Evolutionary conservation across 306 rosid genomes (phyloP).

Genomic region (Glycine soja): DNA sequence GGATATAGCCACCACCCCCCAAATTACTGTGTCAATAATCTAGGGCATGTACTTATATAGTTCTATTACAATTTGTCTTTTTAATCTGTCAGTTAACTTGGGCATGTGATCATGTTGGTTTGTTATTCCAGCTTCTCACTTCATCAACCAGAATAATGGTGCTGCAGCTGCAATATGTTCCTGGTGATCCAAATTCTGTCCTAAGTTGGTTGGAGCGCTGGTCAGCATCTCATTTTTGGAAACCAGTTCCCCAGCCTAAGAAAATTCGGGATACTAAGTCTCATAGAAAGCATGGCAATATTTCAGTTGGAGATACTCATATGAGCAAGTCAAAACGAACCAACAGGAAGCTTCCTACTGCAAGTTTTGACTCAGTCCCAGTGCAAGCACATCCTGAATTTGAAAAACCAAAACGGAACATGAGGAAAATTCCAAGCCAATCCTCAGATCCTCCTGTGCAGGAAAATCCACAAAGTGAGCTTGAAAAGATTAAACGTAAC

Average conservation of each 20-base stretch:
- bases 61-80: conserved; percentile 5
- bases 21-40: conserved; percentile 7
- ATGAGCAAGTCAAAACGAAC: conserved; percentile 75
- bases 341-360: conserved; percentile 66
- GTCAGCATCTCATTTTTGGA: conserved; percentile 85
- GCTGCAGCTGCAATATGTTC: conserved; percentile 71
- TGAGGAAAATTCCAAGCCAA: conserved; percentile 72
- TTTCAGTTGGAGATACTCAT: conserved; percentile 65
- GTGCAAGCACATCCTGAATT: conserved; percentile 69
- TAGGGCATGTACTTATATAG: background rate
- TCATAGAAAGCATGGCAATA: conserved; percentile 68
- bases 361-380: conserved; percentile 61
- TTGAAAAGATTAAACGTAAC: conserved; percentile 93
- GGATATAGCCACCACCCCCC: background rate
- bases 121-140: conserved; percentile 73
- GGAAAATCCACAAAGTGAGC: conserved; percentile 92
- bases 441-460: conserved; percentile 64
- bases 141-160: conserved; percentile 72
- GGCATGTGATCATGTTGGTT: conserved; percentile 47
- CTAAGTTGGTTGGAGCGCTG: conserved; percentile 87
- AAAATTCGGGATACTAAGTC: conserved; percentile 67
- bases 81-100: conserved; percentile 19
- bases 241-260: conserved; percentile 79
- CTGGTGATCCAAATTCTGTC: conserved; percentile 81
- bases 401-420: conserved; percentile 84